Conservation (phyloP, 1,284 basidiomycete species). For the Entoloma clypeatum region DNA sequence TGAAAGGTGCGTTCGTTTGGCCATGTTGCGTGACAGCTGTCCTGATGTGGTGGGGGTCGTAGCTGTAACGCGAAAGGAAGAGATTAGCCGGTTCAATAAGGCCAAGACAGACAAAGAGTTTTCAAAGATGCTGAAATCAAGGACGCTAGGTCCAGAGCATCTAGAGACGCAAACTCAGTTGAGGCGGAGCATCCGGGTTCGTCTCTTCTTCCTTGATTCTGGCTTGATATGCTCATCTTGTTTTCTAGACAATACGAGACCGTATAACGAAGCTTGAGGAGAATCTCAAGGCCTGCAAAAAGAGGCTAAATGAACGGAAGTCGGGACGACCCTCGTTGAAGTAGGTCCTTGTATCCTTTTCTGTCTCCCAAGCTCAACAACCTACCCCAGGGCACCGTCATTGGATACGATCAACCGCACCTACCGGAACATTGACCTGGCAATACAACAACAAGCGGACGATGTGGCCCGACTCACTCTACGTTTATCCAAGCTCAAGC, state of each 20-base stretch:
- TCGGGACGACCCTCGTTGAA: conserved; percentile 60
- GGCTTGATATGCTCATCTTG: conserved; percentile 7
- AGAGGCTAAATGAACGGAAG: conserved; percentile 59
- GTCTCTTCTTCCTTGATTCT: conserved; percentile 22
- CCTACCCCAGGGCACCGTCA: conserved; percentile 61
- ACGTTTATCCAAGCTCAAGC: conserved; percentile 49
- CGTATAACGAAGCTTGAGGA: conserved; percentile 77
- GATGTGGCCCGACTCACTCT: conserved; percentile 55
- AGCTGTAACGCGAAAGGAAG: conserved; percentile 74
- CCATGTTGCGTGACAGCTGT: conserved; percentile 1
- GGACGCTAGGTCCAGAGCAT: conserved; percentile 86
- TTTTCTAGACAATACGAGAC: conserved; percentile 56
- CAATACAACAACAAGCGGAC: conserved; percentile 58
- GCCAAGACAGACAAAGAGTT: conserved; percentile 77
- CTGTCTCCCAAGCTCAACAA: conserved; percentile 1
- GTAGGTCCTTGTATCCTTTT: conserved; percentile 35
- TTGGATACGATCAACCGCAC: conserved; percentile 82
- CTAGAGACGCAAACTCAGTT: conserved; percentile 78
- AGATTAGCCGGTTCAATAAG: conserved; percentile 69
- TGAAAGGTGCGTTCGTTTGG: conserved; percentile 51
- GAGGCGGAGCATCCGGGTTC: conserved; percentile 64
- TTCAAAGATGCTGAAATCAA: conserved; percentile 72
- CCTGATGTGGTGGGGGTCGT: conserved; percentile 4
- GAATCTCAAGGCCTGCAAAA: conserved; percentile 66
- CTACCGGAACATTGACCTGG: conserved; percentile 76